phyloP scores from a whole-genome alignment of 805 yeast species.

The Kazachstania martiniae region DNA sequence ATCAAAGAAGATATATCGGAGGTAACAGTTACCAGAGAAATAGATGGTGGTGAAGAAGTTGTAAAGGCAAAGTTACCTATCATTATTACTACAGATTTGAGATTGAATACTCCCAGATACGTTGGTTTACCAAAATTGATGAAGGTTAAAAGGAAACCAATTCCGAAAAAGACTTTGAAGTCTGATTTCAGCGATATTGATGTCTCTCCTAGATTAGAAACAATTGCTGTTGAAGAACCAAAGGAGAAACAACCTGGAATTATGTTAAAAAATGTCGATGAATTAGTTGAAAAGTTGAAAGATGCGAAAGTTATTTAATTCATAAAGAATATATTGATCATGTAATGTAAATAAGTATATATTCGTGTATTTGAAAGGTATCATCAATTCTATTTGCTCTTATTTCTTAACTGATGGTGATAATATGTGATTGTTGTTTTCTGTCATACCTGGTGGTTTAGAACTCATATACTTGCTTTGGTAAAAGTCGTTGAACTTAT shows the following conservation, averaged over 20 bases:
- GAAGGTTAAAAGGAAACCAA: conserved; percentile 97
- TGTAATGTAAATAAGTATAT: too few species aligned
- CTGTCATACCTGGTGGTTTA: conserved; percentile 24
- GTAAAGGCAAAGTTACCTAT: conserved; percentile 70
- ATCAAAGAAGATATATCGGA: conserved; percentile 38
- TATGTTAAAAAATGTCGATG: conserved; percentile 73
- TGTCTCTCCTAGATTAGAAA: conserved; percentile 50
- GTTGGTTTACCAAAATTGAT: conserved; percentile 93
- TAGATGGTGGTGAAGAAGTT: conserved; percentile 90
- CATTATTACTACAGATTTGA: conserved; percentile 83
- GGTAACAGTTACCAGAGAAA: conserved; percentile 75
- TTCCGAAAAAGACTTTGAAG: conserved; percentile 51
- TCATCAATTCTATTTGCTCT: too few species aligned
- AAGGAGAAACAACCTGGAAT: conserved; percentile 72
- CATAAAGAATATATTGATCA: conserved; percentile 1
- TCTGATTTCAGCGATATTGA: conserved; percentile 55
- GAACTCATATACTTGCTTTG: conserved; percentile 12
- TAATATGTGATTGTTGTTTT: conserved; percentile 8
- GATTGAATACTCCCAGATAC: conserved; percentile 90
- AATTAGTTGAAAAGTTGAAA: conserved; percentile 66
- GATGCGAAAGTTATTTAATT: conserved; percentile 56
- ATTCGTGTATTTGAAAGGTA: too few species aligned
- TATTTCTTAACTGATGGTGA: conserved; percentile 9
- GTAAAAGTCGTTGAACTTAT: conserved; percentile 19
- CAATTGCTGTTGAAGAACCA: conserved; percentile 75